Conservation (phyloP, 768 basidiomycete species). For the Rhodotorula graminis region DNA sequence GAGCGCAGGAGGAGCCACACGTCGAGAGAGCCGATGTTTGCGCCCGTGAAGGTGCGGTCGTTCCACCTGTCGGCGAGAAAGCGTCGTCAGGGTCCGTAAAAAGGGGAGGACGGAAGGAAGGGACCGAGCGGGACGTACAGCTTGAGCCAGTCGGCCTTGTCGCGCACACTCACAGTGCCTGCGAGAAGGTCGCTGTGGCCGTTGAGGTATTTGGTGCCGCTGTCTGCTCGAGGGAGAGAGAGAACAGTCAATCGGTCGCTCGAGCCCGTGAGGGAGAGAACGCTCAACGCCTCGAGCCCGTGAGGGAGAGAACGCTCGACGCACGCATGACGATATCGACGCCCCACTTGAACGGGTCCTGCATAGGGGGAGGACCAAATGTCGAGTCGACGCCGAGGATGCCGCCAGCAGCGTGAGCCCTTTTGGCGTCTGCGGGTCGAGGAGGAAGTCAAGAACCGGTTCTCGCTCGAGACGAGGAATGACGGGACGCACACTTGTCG, state of each 20-base stretch:
- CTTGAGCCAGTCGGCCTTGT: conserved; percentile 60
- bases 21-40: conserved; percentile 40
- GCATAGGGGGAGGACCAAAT: conserved; percentile 80
- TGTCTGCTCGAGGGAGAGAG: neutral
- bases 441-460: neutral
- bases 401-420: conserved; percentile 71
- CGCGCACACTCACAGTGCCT: conserved; percentile 71
- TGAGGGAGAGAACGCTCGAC: neutral
- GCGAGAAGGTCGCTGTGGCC: conserved; percentile 78
- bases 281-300: neutral
- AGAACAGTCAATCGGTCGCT: fast-evolving
- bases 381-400: conserved; percentile 76
- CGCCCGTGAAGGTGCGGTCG: conserved; percentile 55
- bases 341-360: conserved; percentile 73
- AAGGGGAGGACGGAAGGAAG: neutral
- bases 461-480: neutral
- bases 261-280: neutral
- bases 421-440: conserved; percentile 23
- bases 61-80: conserved; percentile 46
- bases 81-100: too few relatives aligned
- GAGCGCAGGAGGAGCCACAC: conserved; percentile 60
- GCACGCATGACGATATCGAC: conserved; percentile 39
- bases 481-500: conserved; percentile 54
- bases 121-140: conserved; percentile 46
- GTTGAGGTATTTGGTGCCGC: conserved; percentile 72